Evolutionary conservation across 257 asterid species (phyloP).

Genomic region (Fraxinus cuspidata): DNA sequence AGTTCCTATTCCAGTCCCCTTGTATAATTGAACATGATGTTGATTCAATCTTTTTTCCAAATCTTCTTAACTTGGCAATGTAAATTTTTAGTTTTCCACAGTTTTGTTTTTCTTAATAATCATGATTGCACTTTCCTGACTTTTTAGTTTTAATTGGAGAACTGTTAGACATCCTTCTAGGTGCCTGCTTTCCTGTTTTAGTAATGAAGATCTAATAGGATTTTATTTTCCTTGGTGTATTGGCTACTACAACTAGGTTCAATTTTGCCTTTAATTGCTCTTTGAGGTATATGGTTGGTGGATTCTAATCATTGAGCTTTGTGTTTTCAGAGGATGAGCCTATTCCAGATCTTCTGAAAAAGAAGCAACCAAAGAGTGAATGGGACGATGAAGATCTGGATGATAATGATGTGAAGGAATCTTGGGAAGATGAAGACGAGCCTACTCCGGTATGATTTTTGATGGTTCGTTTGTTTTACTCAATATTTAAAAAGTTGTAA

Average conservation of each 20-base stretch:
- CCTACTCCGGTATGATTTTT: slow-evolving; percentile 47
- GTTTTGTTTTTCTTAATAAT: neutral
- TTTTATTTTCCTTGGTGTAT: neutral
- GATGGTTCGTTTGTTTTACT: neutral
- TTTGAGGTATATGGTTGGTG: neutral
- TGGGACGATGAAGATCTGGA: slow-evolving; percentile 96
- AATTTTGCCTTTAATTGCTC: neutral
- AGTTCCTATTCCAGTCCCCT: neutral
- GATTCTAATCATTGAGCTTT: slow-evolving; percentile 9
- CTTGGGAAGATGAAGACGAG: slow-evolving; percentile 98
- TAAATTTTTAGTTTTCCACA: neutral
- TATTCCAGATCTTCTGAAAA: slow-evolving; percentile 57
- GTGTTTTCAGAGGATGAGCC: slow-evolving; percentile 73
- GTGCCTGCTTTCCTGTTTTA: neutral
- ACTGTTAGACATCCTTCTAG: neutral
- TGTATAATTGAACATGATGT: neutral
- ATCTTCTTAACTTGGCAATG: neutral
- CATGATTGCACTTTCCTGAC: neutral
- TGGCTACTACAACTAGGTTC: neutral
- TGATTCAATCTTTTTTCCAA: neutral
- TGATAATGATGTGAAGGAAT: slow-evolving; percentile 71
- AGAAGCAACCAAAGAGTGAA: slow-evolving; percentile 43
- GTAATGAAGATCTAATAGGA: neutral
- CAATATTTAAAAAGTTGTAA: neutral
- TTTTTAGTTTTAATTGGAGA: neutral